Evolutionary conservation across 768 basidiomycete genomes (phyloP).

Genomic region (Rhodotorula sphaerocarpa): DNA sequence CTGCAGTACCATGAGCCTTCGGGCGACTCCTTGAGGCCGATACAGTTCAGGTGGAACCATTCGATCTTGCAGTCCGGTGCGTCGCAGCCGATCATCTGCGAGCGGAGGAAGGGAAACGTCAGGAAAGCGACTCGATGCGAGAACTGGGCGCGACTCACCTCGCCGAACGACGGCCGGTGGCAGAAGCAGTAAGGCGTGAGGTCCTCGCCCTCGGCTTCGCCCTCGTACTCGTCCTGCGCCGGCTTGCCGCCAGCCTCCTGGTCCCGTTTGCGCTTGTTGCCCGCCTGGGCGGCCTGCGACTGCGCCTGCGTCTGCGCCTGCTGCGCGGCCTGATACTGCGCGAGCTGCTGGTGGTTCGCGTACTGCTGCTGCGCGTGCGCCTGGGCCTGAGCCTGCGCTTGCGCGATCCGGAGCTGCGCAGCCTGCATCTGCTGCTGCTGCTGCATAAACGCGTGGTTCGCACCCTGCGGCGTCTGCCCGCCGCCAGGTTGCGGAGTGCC

Average conservation of each 20-base stretch:
- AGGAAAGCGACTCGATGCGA: background rate
- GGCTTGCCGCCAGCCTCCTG: conserved; percentile 43
- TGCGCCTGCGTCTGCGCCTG: conserved; percentile 7
- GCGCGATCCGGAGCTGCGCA: conserved; percentile 20
- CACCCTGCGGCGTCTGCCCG: background rate
- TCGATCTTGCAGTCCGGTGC: conserved; percentile 33
- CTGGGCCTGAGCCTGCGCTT: conserved; percentile 1
- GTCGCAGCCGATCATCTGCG: conserved; percentile 38
- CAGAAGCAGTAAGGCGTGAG: conserved; percentile 36
- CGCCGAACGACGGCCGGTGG: conserved; percentile 32
- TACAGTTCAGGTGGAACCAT: conserved; percentile 37
- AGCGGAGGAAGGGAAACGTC: background rate
- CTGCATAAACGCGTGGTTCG: conserved; percentile 20
- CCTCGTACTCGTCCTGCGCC: conserved; percentile 40
- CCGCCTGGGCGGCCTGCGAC: conserved; percentile 43
- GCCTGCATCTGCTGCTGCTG: conserved; percentile 31
- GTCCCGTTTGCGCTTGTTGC: conserved; percentile 51
- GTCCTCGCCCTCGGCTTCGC: conserved; percentile 34
- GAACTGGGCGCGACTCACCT: conserved; percentile 15
- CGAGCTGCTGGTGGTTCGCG: background rate
- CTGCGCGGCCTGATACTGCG: conserved; percentile 13
- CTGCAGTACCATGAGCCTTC: conserved; percentile 30
- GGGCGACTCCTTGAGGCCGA: conserved; percentile 32
- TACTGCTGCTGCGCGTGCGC: conserved; percentile 7
- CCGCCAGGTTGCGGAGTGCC: background rate